Conservation (phyloP, 805 yeast species). For the Hanseniaspora pseudoguilliermondii region DNA sequence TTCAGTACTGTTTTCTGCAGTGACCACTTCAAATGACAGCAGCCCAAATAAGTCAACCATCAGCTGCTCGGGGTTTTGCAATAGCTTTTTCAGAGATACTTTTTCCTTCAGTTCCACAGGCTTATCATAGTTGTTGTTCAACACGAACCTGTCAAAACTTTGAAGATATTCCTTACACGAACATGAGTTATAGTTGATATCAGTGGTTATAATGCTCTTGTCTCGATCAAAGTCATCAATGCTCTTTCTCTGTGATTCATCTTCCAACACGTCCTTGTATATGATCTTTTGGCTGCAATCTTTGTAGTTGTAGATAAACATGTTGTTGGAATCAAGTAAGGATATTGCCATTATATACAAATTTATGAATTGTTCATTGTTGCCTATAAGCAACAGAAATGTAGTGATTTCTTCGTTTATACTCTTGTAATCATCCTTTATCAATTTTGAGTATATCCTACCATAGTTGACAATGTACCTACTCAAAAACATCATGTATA, state of each 20-base stretch:
- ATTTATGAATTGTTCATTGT: slow-evolving; percentile 25
- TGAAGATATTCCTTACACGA: slow-evolving; percentile 24
- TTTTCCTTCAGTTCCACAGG: slow-evolving; percentile 2
- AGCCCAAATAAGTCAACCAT: slow-evolving; percentile 7
- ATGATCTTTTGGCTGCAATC: not conserved
- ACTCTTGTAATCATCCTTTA: slow-evolving; percentile 10
- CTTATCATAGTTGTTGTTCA: slow-evolving; percentile 1
- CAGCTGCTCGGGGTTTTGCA: not conserved
- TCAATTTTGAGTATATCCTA: slow-evolving; percentile 18
- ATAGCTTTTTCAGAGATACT: not conserved
- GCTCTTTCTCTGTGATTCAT: slow-evolving; percentile 2
- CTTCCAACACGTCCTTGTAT: not conserved
- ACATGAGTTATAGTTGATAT: slow-evolving; percentile 25
- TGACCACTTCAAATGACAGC: not conserved
- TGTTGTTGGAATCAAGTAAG: slow-evolving; percentile 24
- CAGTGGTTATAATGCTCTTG: slow-evolving; percentile 22
- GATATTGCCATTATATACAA: slow-evolving; percentile 26
- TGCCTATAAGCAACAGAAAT: slow-evolving; percentile 17
- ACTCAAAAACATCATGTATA: not conserved
- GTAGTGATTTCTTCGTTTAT: slow-evolving; percentile 24
- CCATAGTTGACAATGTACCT: slow-evolving; percentile 19
- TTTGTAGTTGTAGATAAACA: slow-evolving; percentile 25
- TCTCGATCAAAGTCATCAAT: slow-evolving; percentile 13
- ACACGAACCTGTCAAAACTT: not conserved
- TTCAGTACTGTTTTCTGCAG: not conserved